Evolutionary conservation across 257 asterid genomes (phyloP).

Genomic region (Salvia rosmarinus): DNA sequence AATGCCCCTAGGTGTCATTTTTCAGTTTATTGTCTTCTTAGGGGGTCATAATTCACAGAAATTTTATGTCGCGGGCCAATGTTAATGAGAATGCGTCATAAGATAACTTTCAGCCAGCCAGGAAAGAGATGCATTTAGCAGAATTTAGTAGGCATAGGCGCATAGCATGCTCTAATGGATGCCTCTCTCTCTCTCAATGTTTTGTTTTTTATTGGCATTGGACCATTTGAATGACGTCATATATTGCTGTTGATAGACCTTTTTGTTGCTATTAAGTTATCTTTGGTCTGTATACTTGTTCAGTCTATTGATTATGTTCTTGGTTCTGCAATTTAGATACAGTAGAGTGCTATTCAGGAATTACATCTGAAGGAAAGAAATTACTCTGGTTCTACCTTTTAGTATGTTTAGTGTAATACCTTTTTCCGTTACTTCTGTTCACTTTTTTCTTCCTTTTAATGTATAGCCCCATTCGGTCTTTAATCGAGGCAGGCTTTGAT

Average conservation of each 20-base stretch:
- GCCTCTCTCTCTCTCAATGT: not conserved
- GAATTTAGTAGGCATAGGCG: not conserved
- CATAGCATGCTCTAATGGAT: not conserved
- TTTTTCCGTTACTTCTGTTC: conserved; percentile 1
- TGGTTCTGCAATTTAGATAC: conserved; percentile 6
- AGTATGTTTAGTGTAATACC: conserved; percentile 3
- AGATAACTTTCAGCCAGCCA: not conserved
- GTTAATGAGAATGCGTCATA: too few relatives aligned
- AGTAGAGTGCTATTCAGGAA: conserved; percentile 10
- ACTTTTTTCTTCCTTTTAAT: conserved; percentile 28
- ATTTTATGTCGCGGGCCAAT: too few relatives aligned
- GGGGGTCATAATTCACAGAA: too few relatives aligned
- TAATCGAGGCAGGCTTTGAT: conserved; percentile 78
- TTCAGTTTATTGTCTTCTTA: not conserved
- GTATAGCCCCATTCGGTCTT: conserved; percentile 86
- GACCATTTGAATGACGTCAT: conserved; percentile 1
- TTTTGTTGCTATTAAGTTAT: conserved; percentile 10
- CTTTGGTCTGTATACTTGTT: not conserved
- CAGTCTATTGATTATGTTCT: not conserved
- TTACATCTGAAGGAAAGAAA: not conserved
- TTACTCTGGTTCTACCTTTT: conserved; percentile 9
- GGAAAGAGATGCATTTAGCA: not conserved
- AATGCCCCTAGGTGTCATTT: not conserved
- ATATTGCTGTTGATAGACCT: not conserved
- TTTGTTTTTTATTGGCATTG: not conserved